phyloP scores from a whole-genome alignment of 1,284 basidiomycete genomes.

The Stereum hirsutum region DNA sequence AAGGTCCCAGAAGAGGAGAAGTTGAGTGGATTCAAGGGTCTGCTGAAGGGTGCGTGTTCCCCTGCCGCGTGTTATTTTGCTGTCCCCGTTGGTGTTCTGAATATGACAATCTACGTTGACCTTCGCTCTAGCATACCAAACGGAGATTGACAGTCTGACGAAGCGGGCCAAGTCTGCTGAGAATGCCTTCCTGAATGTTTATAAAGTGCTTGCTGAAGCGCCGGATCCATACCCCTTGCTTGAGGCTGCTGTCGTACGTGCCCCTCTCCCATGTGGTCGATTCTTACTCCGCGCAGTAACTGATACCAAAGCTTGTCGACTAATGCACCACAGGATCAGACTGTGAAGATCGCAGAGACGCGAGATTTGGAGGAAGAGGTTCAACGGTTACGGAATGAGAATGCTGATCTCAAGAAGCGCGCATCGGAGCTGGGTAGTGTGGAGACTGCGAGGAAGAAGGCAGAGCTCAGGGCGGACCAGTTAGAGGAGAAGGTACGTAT shows the following conservation, averaged over 20 bases:
- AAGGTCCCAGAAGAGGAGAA: conserved; percentile 86
- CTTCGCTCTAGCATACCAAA: conserved; percentile 84
- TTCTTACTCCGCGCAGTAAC: no score
- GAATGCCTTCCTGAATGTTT: conserved; percentile 88
- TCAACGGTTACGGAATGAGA: conserved; percentile 67
- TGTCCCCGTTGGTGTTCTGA: conserved; percentile 1
- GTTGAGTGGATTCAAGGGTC: conserved; percentile 72
- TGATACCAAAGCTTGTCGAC: not conserved
- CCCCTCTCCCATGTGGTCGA: not conserved
- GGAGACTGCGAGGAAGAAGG: conserved; percentile 71
- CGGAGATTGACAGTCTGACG: conserved; percentile 92
- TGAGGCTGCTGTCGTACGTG: conserved; percentile 80
- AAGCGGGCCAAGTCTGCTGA: conserved; percentile 87
- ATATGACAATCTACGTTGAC: no score
- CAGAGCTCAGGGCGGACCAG: conserved; percentile 64
- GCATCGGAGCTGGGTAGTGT: conserved; percentile 55
- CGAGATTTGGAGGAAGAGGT: conserved; percentile 68
- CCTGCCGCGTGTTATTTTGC: not conserved
- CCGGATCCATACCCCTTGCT: conserved; percentile 95
- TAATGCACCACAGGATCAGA: conserved; percentile 63
- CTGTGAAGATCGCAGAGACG: conserved; percentile 79
- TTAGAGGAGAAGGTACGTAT: conserved; percentile 70
- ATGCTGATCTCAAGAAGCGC: conserved; percentile 65
- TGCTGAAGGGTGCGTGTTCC: conserved; percentile 64
- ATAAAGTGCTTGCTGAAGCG: conserved; percentile 89